A percentile compares a stretch with the other conserved stretches of the same genome.
Evolutionary conservation across 805 yeast species (phyloP).

Genomic region (Debaryomyces maramus): DNA sequence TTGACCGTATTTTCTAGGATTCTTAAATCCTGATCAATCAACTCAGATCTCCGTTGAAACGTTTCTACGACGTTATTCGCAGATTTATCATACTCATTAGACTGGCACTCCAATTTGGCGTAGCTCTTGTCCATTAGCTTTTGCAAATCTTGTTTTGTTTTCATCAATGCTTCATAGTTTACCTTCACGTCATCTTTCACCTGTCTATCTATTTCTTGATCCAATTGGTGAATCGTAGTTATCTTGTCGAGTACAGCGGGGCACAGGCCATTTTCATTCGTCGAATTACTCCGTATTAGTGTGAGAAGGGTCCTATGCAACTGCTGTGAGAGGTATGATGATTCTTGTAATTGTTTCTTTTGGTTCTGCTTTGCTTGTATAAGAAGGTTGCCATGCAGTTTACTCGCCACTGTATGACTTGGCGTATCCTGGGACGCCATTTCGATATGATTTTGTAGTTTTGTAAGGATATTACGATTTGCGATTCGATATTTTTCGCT

Average conservation of each 20-base stretch:
- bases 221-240: constrained; percentile 40
- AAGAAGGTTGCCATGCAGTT: constrained; percentile 19
- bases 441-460: no score
- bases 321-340: constrained; percentile 27
- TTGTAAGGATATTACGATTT: no score
- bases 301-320: constrained; percentile 22
- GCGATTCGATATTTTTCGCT: no score
- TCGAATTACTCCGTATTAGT: constrained; percentile 27
- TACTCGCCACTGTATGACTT: background rate
- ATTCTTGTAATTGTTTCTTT: constrained; percentile 22
- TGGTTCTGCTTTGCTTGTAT: constrained; percentile 37
- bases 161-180: constrained; percentile 27
- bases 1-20: constrained; percentile 60
- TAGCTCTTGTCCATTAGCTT: constrained; percentile 15
- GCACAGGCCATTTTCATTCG: constrained; percentile 7
- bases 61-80: background rate
- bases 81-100: background rate
- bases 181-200: constrained; percentile 32
- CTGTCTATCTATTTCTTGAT: constrained; percentile 38
- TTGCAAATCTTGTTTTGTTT: constrained; percentile 24
- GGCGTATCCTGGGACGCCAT: background rate
- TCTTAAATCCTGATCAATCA: constrained; percentile 68
- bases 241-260: constrained; percentile 32
- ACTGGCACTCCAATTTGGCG: background rate
- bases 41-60: constrained; percentile 52